Base-by-base conservation (phyloP, 2,329 filamentous ascomycete genomes). In the Taxawa tesnikishii region DNA sequence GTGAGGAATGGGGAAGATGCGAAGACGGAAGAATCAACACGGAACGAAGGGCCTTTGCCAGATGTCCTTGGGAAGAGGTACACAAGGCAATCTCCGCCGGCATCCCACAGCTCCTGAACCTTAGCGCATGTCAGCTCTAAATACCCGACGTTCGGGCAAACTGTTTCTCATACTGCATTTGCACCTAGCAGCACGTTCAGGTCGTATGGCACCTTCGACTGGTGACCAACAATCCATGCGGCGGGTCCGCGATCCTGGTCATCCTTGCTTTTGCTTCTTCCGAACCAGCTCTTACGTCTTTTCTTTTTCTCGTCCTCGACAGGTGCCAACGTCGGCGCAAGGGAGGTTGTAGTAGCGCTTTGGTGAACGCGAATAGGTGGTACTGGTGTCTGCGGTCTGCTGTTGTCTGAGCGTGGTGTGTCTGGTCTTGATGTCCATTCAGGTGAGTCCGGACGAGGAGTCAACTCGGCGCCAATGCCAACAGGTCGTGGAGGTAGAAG, bases 51-150 rank as follows among this genome's bases (percentile, higher is more conserved):
- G 4, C 69, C 62, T 45, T 65, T 66, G 32, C 63, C 64, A 13
- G 70, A 67, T 11, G 58, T 66, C 26, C 66, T 60, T 1, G 73
- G 70, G 43, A 73, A 76, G 10, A 78, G 59, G 43, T 77, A 72
- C n/a, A 79, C 61, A 38, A 67, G 63, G 10, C 72, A 75, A 47
- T 77, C 71, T n/a, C 68, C 73, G 28, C 63, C 49, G 3, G 73
- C 67, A 42, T 75, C 69, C 74, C 74, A 79, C 6, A 78, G 50
- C 44, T 78, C 74, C 5, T 59, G 48, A 11, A 73, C 59, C 66
- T 70, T 39, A 42, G 30, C 31, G 32, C 25, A 33, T 32, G 15
- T 13, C 32, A 25, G 13, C 7, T 18, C 19, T 13, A 14, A 32
- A 10, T 10, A 30, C 10, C 11, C 15, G 5, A 13, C 26, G 26